These are phyloP conservation scores for Aspergillus terreus DNA, from an alignment of 2,329 filamentous ascomycete genomes.

Conservation along the genomic window DNA sequence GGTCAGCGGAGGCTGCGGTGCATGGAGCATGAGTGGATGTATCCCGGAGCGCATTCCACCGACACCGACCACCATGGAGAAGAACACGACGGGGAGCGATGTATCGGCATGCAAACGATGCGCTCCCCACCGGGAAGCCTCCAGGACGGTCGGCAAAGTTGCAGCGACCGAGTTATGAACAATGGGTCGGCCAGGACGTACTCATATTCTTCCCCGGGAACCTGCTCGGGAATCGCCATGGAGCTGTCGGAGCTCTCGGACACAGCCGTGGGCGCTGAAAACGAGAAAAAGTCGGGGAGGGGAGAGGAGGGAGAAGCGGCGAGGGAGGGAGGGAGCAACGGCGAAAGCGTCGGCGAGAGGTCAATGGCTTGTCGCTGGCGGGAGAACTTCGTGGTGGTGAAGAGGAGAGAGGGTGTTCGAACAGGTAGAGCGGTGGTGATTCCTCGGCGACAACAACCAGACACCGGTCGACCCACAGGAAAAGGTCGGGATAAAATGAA, in stretches of 20 bases:
- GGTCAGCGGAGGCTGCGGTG: conserved; percentile 17
- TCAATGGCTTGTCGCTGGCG: neutral
- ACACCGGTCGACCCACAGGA: neutral
- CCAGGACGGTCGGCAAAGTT: too few species aligned
- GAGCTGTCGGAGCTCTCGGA: conserved; percentile 31
- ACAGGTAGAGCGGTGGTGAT: neutral
- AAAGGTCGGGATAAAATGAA: too few species aligned
- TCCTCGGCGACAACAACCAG: neutral
- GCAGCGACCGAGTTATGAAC: too few species aligned
- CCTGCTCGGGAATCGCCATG: conserved; percentile 41
- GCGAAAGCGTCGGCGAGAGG: neutral
- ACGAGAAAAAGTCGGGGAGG: conserved; percentile 5
- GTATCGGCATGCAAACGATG: too few species aligned
- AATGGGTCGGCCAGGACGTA: conserved; percentile 26
- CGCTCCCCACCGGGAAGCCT: too few species aligned
- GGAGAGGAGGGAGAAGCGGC: conserved; percentile 4
- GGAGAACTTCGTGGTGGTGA: neutral
- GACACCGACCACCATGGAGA: neutral
- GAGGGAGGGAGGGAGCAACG: neutral
- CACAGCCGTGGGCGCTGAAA: conserved; percentile 30
- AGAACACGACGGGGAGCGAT: too few species aligned
- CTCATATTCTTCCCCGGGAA: conserved; percentile 45
- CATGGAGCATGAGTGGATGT: neutral
- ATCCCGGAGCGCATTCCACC: neutral
- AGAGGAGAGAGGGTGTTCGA: neutral